Evolutionary conservation across 345 rosid genomes (phyloP).

Genomic region (Citrus inodora): DNA sequence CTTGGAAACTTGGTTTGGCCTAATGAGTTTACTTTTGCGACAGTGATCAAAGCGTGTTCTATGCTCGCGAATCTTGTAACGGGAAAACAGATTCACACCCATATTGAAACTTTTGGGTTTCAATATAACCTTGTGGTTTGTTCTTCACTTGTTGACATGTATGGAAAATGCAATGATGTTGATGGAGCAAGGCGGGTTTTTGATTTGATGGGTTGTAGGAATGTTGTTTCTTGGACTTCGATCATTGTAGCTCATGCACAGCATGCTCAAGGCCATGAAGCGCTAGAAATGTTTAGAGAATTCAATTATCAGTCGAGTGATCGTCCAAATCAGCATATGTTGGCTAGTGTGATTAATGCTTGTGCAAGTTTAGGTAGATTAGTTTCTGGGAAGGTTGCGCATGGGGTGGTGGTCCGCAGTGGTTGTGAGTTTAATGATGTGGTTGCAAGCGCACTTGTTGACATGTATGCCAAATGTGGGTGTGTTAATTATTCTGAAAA

Average conservation of each 20-base stretch:
- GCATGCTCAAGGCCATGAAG: slow-evolving; percentile 66
- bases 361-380: slow-evolving; percentile 70
- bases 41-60: slow-evolving; percentile 60
- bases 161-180: slow-evolving; percentile 79
- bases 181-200: slow-evolving; percentile 64
- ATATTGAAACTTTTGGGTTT: slow-evolving; percentile 45
- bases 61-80: slow-evolving; percentile 37
- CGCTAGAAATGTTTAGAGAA: slow-evolving; percentile 52
- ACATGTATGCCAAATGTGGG: slow-evolving; percentile 87
- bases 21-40: slow-evolving; percentile 59
- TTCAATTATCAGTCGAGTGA: slow-evolving; percentile 24
- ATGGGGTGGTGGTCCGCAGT: slow-evolving; percentile 51
- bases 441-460: slow-evolving; percentile 63
- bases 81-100: slow-evolving; percentile 60
- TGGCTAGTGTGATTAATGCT: slow-evolving; percentile 67
- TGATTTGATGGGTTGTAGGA: slow-evolving; percentile 49
- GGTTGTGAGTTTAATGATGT: slow-evolving; percentile 48
- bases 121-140: slow-evolving; percentile 50
- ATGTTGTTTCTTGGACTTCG: slow-evolving; percentile 78
- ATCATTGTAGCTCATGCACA: slow-evolving; percentile 68
- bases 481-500: slow-evolving; percentile 47
- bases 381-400: slow-evolving; percentile 53
- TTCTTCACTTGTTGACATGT: slow-evolving; percentile 83
- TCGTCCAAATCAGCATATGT: slow-evolving; percentile 57
- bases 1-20: slow-evolving; percentile 33